A percentile compares a stretch with the other conserved stretches of the same genome.
phyloP scores from a whole-genome alignment of 2,329 filamentous ascomycete species.

The Aspergillus aculeatus region DNA sequence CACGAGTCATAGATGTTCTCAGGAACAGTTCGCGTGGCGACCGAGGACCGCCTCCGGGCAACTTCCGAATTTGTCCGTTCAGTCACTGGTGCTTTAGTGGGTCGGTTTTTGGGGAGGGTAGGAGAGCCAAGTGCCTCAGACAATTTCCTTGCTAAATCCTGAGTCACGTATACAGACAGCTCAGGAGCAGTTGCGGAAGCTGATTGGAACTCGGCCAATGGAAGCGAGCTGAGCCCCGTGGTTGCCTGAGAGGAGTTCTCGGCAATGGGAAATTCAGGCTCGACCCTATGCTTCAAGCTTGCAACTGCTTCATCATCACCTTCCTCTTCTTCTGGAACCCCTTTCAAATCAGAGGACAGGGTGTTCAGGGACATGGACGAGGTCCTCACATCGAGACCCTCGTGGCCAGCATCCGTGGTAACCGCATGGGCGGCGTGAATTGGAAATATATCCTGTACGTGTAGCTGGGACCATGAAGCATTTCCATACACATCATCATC shows the following conservation, averaged over 20 bases:
- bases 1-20: constrained; percentile 48
- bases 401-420: constrained; percentile 43
- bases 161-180: constrained; percentile 32
- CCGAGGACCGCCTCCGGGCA: constrained; percentile 16
- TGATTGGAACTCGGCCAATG: constrained; percentile 8
- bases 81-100: constrained; percentile 16
- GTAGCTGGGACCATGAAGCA: constrained; percentile 19
- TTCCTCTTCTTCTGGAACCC: constrained; percentile 50
- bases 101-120: constrained; percentile 31
- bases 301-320: constrained; percentile 42
- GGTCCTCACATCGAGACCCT: constrained; percentile 35
- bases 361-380: constrained; percentile 45
- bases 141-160: constrained; percentile 39
- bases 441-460: constrained; percentile 30
- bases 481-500: constrained; percentile 14
- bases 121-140: constrained; percentile 49
- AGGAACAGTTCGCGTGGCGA: constrained; percentile 21
- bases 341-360: constrained; percentile 41
- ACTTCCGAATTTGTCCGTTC: constrained; percentile 17
- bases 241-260: constrained; percentile 19
- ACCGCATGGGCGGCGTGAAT: constrained; percentile 39
- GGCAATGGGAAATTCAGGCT: constrained; percentile 25
- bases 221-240: constrained; percentile 18
- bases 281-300: constrained; percentile 31
- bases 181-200: constrained; percentile 21